phyloP scores from a whole-genome alignment of 306 rosid genomes.

The Boehmeria nivea region DNA sequence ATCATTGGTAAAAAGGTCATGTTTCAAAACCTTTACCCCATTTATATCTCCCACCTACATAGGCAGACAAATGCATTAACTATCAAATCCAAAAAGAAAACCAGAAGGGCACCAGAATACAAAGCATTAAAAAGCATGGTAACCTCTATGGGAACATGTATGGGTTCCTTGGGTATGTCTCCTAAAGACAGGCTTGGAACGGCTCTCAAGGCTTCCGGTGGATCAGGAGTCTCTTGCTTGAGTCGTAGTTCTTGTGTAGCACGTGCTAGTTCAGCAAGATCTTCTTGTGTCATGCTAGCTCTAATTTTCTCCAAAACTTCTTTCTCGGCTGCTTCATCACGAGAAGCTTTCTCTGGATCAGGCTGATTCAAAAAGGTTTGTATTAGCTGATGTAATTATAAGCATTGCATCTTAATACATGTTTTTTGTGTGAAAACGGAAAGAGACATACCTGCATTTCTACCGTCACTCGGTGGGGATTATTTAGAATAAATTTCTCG shows the following conservation, averaged over 20 bases:
- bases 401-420: background rate
- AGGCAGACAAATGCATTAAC: constrained; percentile 17
- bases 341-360: constrained; percentile 83
- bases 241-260: constrained; percentile 79
- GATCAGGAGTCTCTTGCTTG: constrained; percentile 96
- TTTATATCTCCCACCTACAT: constrained; percentile 72
- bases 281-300: constrained; percentile 81
- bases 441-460: constrained; percentile 81
- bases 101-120: background rate
- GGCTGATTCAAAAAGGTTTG: constrained; percentile 53
- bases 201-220: constrained; percentile 85
- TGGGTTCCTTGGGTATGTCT: constrained; percentile 96
- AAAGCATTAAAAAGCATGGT: constrained; percentile 15
- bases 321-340: constrained; percentile 79
- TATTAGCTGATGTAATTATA: constrained; percentile 15
- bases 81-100: constrained; percentile 19
- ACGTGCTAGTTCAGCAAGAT: constrained; percentile 77
- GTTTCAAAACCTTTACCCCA: constrained; percentile 81
- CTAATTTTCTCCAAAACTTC: constrained; percentile 63
- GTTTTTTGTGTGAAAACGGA: constrained; percentile 3
- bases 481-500: constrained; percentile 77
- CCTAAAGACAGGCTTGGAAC: constrained; percentile 89
- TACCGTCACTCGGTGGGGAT: constrained; percentile 77
- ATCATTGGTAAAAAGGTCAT: constrained; percentile 96
- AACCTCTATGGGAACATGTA: constrained; percentile 71